Evolutionary conservation across 2,329 filamentous ascomycete genomes (phyloP).

Genomic region (Byssothecium circinans): DNA sequence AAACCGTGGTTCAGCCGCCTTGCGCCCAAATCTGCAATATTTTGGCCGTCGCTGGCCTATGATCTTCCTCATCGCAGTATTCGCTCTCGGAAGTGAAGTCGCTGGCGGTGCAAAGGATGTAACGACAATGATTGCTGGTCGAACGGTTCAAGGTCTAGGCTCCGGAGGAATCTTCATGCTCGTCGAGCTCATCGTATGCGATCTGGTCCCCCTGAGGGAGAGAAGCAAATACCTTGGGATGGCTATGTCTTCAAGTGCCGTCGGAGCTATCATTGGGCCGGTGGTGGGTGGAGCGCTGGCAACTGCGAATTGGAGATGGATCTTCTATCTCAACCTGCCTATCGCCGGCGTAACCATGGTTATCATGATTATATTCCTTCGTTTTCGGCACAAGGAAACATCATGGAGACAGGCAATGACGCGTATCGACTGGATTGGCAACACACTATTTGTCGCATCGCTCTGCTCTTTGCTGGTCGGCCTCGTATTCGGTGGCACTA

Average conservation of each 20-base stretch:
- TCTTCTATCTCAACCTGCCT: slow-evolving; percentile 42
- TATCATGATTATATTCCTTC: no score
- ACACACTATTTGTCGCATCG: slow-evolving; percentile 43
- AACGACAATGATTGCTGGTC: slow-evolving; percentile 55
- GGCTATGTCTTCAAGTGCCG: slow-evolving; percentile 5
- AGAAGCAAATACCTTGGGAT: slow-evolving; percentile 37
- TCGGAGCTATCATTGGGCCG: slow-evolving; percentile 16
- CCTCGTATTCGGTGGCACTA: slow-evolving; percentile 47
- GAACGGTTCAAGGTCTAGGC: slow-evolving; percentile 56
- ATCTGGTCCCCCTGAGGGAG: slow-evolving; percentile 29
- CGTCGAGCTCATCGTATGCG: slow-evolving; percentile 50
- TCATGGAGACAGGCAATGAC: slow-evolving; percentile 1
- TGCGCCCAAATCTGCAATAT: slow-evolving; percentile 54
- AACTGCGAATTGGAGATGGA: slow-evolving; percentile 46
- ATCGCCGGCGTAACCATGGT: no score
- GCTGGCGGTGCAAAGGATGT: slow-evolving; percentile 51
- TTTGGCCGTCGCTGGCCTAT: slow-evolving; percentile 51
- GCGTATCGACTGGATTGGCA: slow-evolving; percentile 46
- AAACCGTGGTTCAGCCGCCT: slow-evolving; percentile 49
- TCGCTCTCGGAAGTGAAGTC: slow-evolving; percentile 56
- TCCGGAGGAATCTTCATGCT: slow-evolving; percentile 48
- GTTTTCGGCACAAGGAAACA: neutral
- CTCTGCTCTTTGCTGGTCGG: slow-evolving; percentile 42
- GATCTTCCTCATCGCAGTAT: slow-evolving; percentile 45
- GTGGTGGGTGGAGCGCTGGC: slow-evolving; percentile 20